Evolutionary conservation across 176 grass and related monocot species (phyloP), one percentile per base, ranked within the genome.

Genomic region (Alloteropsis semialata): DNA sequence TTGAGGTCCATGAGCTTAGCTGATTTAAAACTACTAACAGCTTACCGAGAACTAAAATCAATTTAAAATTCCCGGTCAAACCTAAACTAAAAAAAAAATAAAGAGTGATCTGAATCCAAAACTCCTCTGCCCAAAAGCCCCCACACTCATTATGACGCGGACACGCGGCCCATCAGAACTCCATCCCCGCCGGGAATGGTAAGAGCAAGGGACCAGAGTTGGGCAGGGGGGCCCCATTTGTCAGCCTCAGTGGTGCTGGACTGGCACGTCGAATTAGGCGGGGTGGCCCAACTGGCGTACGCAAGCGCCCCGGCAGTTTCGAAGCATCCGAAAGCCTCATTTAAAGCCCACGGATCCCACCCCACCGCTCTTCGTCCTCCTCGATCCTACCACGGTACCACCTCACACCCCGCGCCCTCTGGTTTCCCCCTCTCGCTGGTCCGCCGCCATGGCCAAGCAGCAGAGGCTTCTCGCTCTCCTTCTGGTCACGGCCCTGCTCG

Each of bases 291-390:
- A 24, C 49, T 21, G 10, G 73, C 72, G 75, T 42, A 44, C 50
- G 61, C 71, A 85, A 73, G 6, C 77, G 27, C 22, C 21, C 43
- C 46, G 64, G 72, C 78, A n/a, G 22, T 39, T 85, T 85, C 72
- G 83, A 89, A 82, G n/a, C 71, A 70, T 77, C 83, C 83, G 65
- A 85, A 89, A 82, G 82, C 83, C 63, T 77, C 82, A 57, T 86
- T 86, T 86, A 82, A 85, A 86, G 72, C 65, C 83, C 72, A 90
- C 65, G 72, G 19, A 33, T 60, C 45, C 24, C 78, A 12, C 27
- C 33, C 11, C 77, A 6, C 33, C 33, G 9, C 49, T 7, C 6
- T 11, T 44, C 74, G 6, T 65, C 80, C 29, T 21, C 12, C 38
- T 49, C 69, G 48, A 58, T 88, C 68, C 68, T 27, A 48, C 67